Conservation (phyloP, 2,329 filamentous ascomycete species). For the Cladorrhinum sp. region DNA sequence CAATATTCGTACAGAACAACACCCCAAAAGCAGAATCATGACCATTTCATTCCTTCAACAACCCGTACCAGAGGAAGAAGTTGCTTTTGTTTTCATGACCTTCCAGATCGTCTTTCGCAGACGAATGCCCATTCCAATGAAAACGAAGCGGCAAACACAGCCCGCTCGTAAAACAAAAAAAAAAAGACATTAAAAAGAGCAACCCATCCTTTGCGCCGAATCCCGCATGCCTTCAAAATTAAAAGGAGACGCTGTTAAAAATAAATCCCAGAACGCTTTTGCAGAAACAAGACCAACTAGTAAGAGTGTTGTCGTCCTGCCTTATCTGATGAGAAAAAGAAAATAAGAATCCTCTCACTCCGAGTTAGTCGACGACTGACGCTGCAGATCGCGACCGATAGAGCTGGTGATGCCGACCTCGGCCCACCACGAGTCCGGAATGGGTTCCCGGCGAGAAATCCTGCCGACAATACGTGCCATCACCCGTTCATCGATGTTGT, state of each 20-base stretch:
- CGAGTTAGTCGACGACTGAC: slow-evolving; percentile 29
- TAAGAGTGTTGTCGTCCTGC: background rate
- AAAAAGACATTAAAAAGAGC: background rate
- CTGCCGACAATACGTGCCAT: slow-evolving; percentile 72
- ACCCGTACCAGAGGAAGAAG: background rate
- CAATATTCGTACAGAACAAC: background rate
- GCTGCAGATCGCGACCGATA: slow-evolving; percentile 35
- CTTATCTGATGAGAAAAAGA: background rate
- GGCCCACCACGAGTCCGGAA: slow-evolving; percentile 81
- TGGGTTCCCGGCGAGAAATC: slow-evolving; percentile 67
- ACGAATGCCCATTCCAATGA: background rate
- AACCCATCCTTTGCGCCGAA: background rate
- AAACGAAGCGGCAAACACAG: background rate
- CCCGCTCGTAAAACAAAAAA: background rate
- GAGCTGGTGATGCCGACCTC: slow-evolving; percentile 64
- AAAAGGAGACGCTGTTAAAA: background rate
- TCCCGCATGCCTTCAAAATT: slow-evolving; percentile 8
- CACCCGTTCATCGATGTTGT: slow-evolving; percentile 40
- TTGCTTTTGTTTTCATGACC: background rate
- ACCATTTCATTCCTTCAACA: background rate
- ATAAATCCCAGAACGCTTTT: slow-evolving; percentile 3
- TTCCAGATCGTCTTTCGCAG: background rate
- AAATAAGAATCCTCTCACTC: background rate
- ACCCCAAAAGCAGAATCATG: background rate
- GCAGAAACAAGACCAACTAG: background rate